Evolutionary conservation across 1,139 yeast genomes (phyloP).

Genomic region (Debaryomyces subglobosus): DNA sequence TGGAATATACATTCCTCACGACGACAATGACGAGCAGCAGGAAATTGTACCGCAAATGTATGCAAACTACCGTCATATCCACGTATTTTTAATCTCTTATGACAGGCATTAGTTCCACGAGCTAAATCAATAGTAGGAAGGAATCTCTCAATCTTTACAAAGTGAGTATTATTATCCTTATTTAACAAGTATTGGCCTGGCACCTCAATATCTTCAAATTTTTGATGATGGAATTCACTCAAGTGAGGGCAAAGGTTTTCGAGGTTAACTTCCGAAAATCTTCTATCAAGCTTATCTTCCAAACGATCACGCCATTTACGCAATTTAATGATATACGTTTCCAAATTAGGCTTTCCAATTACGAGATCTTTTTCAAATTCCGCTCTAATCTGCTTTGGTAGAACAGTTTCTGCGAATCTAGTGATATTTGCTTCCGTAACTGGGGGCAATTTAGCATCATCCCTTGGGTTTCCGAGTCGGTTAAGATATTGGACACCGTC

Average conservation of each 20-base stretch:
- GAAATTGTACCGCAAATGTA: conserved; percentile 94
- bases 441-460: conserved; percentile 86
- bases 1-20: conserved; percentile 95
- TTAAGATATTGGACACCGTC: conserved; percentile 91
- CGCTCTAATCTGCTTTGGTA: conserved; percentile 86
- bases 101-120: conserved; percentile 91
- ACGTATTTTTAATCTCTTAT: conserved; percentile 83
- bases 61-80: conserved; percentile 94
- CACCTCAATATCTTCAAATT: conserved; percentile 95
- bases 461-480: conserved; percentile 82
- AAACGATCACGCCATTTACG: conserved; percentile 92
- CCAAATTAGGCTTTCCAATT: conserved; percentile 83
- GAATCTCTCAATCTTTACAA: conserved; percentile 90
- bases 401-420: conserved; percentile 88
- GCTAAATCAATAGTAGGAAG: conserved; percentile 87
- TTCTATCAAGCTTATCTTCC: conserved; percentile 88
- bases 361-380: conserved; percentile 94
- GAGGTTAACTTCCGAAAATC: conserved; percentile 73
- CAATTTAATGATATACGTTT: conserved; percentile 78
- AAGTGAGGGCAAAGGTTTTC: conserved; percentile 94
- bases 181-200: conserved; percentile 93
- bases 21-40: conserved; percentile 96
- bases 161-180: conserved; percentile 84
- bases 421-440: conserved; percentile 89
- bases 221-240: conserved; percentile 96